Base-by-base conservation (phyloP, 306 rosid genomes). In the Pterocarpus santalinus region DNA sequence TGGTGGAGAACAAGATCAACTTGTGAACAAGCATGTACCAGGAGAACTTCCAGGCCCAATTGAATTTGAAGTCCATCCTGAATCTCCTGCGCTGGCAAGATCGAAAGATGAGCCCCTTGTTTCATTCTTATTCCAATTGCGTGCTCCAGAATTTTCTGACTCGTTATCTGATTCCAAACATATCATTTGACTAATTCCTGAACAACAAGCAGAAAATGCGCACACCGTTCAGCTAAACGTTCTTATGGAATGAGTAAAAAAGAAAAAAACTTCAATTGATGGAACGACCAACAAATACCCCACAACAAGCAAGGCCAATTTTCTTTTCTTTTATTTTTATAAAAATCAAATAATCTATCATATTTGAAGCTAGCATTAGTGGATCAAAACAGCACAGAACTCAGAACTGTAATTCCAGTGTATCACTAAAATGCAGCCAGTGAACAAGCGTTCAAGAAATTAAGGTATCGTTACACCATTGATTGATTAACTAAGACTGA, bases 161-260 rank as follows among this genome's bases (percentile, higher is more conserved):
- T 95, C 98, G 36, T 86, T 87, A 67, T 91, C 97, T 32, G 98
- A 95, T 81, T 95, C 99, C 90, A 95, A 91, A 81, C 90, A 91
- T 80, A 93, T 93, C 87, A 93, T 76, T 75, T 87, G 87, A 80
- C 86, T 80, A 65, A 91, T 77, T 67, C 95, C 97, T 88, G 88
- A 81, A 80, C 65, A 69, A 72, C 46, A 60, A 71, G 17, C 64
- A 76, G 51, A 71, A 46, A 46, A 67, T 22, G 35, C 34, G 11
- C 67, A 66, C 10, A 47, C 55, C 1, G 46, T 74, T 80, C 72
- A 76, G 51, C 17, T 5, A 41, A 51, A 57, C 36, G 8, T 46
- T 76, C n/a, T 64, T 12, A 68, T 15, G 32, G 39, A 77, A 55
- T 32, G 77, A 41, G 1, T 11, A 46, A 63, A 52, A 70, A 52